Base-by-base conservation (phyloP, 2,329 filamentous ascomycete species). In the Daldinia eschscholtzii region DNA sequence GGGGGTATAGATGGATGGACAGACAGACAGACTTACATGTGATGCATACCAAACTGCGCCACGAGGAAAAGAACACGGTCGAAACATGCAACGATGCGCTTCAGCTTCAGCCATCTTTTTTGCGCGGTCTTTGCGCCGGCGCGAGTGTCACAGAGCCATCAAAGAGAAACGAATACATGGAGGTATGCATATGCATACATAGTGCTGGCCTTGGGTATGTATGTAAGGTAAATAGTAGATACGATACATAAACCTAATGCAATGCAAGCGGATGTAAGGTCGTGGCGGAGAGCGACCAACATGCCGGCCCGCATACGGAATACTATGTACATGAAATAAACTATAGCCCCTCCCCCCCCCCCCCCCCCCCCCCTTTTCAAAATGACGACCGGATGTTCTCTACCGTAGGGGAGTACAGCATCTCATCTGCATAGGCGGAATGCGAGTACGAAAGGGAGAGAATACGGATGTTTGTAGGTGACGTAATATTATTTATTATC, bases 241-340 rank as follows among this genome's bases (percentile, higher is more conserved):
- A 23, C 20, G 20, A n/a, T 28, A 48, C 5, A 42, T 18, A n/a
- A 15, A 52, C 12, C 33, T 35, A 35, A 35, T 35, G 33, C 33
- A 35, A 61, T 63, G 28, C 60, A 61, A n/a, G 57, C 58, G 37
- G n/a, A 59, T 55, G 67, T 60, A 64, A 26, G 64, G 61, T 61
- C 61, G 57, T 53, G 67, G 67, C 67, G 42, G 55, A 61, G 42
- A 53, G 60, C 55, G 44, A 56, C 56, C 48, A 53, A 57, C 58
- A 55, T 23, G 37, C 13, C 42, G 52, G 41, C 46, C 28, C 28
- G 28, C 42, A 44, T 57, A 26, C 48, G 9, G 7, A 35, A 46
- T 55, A 55, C 48, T 37, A 37, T 28, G 13, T 39, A 39, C 12
- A 39, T 39, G n/a, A 30, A 33, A 52, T 52, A 52, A 52, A 18